A percentile compares a stretch with the other conserved stretches of the same genome.
Evolutionary conservation across 2,329 filamentous ascomycete genomes (phyloP).

Genomic region (Fusarium piperis): DNA sequence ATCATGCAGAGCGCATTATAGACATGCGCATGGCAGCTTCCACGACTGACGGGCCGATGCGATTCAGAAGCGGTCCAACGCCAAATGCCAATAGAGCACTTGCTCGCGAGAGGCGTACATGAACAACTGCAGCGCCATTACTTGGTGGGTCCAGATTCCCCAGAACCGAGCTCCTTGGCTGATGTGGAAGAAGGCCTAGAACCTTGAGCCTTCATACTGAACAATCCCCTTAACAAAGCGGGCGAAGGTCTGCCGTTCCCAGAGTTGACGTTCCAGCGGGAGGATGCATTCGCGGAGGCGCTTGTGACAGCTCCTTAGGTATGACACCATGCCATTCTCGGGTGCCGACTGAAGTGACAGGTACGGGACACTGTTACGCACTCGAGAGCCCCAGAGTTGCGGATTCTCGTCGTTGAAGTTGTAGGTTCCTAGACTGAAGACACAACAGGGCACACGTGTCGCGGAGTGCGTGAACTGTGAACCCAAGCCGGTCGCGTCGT

Average conservation of each 20-base stretch:
- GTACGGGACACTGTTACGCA: conserved; percentile 23
- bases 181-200: not conserved
- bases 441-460: conserved; percentile 35
- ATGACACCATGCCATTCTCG: conserved; percentile 15
- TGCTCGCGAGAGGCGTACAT: conserved; percentile 17
- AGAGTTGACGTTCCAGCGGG: conserved; percentile 13
- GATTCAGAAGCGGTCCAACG: conserved; percentile 21
- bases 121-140: not conserved
- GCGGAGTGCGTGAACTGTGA: conserved; percentile 28
- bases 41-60: conserved; percentile 8
- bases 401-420: not conserved
- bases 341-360: not conserved
- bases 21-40: conserved; percentile 4
- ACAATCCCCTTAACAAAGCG: not conserved
- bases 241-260: conserved; percentile 13
- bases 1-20: not conserved
- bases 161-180: not conserved
- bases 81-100: not conserved
- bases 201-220: not conserved
- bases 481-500: conserved; percentile 3
- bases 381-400: not conserved
- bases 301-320: conserved; percentile 21
- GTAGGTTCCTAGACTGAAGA: conserved; percentile 13
- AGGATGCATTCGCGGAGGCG: conserved; percentile 11
- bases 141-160: not conserved